These are phyloP conservation scores for Colletotrichum lindemuthianum DNA, from an alignment of 2,329 filamentous ascomycete genomes.

Conservation along the genomic window DNA sequence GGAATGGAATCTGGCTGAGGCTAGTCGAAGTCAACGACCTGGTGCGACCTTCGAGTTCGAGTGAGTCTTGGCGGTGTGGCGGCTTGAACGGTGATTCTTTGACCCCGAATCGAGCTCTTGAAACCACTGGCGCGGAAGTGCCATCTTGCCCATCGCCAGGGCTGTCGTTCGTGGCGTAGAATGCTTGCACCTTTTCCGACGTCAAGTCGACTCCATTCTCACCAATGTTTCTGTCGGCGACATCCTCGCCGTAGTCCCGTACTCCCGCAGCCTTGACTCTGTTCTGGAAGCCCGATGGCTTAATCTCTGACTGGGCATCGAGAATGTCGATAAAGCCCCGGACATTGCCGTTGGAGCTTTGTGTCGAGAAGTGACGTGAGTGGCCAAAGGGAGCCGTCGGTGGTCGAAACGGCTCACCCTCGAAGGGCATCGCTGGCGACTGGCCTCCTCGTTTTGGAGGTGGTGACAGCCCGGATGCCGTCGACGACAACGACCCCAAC, in stretches of 20 bases:
- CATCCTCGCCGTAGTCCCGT: constrained; percentile 71
- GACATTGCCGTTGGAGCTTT: constrained; percentile 41
- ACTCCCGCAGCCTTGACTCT: constrained; percentile 61
- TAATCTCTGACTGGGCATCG: constrained; percentile 66
- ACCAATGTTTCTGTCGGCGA: constrained; percentile 68
- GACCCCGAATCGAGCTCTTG: constrained; percentile 31
- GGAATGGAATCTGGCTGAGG: constrained; percentile 25
- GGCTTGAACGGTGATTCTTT: constrained; percentile 32
- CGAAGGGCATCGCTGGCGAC: constrained; percentile 9
- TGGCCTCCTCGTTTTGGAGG: constrained; percentile 4
- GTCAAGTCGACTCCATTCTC: constrained; percentile 47
- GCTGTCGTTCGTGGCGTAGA: constrained; percentile 43
- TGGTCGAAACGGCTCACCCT: constrained; percentile 23
- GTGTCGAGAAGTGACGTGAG: constrained; percentile 45
- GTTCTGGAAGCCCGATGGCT: constrained; percentile 57
- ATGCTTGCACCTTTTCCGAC: constrained; percentile 47
- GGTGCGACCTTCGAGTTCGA: constrained; percentile 27
- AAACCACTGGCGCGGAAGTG: constrained; percentile 31
- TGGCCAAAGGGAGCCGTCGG: constrained; percentile 40
- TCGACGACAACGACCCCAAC: constrained; percentile 21
- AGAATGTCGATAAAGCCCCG: constrained; percentile 62
- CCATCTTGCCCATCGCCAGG: constrained; percentile 33
- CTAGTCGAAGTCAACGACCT: constrained; percentile 37
- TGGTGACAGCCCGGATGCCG: constrained; percentile 6
- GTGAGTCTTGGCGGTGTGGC: constrained; percentile 8